phyloP scores from a whole-genome alignment of 176 grass and related monocot species.

The Eragrostis curvula region DNA sequence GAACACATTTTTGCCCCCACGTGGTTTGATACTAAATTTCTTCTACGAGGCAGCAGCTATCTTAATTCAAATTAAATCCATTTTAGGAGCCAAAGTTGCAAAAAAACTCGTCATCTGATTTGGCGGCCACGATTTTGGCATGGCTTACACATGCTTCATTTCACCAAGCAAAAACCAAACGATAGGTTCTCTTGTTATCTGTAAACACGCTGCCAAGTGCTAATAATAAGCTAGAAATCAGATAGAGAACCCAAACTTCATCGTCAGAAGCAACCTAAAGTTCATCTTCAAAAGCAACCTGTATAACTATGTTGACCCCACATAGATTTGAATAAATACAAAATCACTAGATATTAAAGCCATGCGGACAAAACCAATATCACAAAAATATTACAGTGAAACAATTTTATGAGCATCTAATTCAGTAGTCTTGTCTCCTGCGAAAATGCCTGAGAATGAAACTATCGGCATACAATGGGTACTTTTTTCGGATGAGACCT shows the following conservation, averaged over 20 bases:
- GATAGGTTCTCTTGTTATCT: not conserved
- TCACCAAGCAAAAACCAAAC: not conserved
- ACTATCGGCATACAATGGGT: slow-evolving; percentile 83
- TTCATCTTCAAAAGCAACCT: not conserved
- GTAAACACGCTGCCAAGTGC: not conserved
- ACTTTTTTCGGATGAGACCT: slow-evolving; percentile 89
- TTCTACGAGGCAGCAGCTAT: not conserved
- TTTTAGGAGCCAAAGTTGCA: not conserved
- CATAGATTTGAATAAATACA: slow-evolving; percentile 26
- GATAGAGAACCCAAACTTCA: not conserved
- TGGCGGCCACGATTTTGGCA: not conserved
- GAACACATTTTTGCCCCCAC: not conserved
- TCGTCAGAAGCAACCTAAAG: not conserved
- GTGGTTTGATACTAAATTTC: not conserved
- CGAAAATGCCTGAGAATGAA: slow-evolving; percentile 95
- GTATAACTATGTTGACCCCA: not conserved
- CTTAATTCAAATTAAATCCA: not conserved
- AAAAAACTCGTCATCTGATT: not conserved
- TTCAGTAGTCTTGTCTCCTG: slow-evolving; percentile 68
- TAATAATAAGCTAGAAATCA: no score
- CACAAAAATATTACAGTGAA: slow-evolving; percentile 39
- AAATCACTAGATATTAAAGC: slow-evolving; percentile 27
- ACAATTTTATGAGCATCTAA: not conserved
- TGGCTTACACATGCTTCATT: not conserved
- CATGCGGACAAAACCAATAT: slow-evolving; percentile 31